Percentiles rank a stretch among this genome's conserved stretches.
These are phyloP conservation scores for Chrysoporthe deuterocubensis DNA, from an alignment of 2,329 filamentous ascomycete species.

Conservation along the genomic window DNA sequence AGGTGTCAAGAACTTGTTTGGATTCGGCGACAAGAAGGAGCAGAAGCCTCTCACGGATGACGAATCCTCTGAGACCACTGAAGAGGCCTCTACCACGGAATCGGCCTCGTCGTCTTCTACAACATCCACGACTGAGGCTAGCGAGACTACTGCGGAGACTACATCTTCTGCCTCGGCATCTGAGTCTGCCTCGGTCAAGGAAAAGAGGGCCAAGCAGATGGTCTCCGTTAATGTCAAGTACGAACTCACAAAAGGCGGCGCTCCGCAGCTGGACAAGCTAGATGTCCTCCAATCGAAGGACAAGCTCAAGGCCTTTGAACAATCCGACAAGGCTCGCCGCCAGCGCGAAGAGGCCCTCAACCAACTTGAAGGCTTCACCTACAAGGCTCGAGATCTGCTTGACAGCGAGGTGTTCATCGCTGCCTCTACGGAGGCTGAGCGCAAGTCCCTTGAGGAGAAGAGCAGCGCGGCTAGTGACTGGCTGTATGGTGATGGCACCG, in stretches of 20 bases:
- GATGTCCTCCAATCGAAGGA: constrained; percentile 62
- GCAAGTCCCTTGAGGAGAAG: constrained; percentile 68
- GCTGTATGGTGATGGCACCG: constrained; percentile 84
- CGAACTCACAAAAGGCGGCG: constrained; percentile 53
- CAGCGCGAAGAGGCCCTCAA: constrained; percentile 87
- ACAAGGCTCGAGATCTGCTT: constrained; percentile 82
- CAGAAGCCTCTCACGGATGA: constrained; percentile 74
- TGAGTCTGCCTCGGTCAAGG: constrained; percentile 54
- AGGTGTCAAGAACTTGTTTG: constrained; percentile 94
- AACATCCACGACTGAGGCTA: constrained; percentile 40
- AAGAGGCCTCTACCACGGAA: constrained; percentile 49
- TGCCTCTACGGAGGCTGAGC: constrained; percentile 70
- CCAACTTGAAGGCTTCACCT: constrained; percentile 91
- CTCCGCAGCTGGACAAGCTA: constrained; percentile 52
- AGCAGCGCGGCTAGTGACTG: constrained; percentile 78
- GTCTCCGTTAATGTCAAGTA: constrained; percentile 58
- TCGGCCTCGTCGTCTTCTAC: constrained; percentile 41
- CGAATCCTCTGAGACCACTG: constrained; percentile 50
- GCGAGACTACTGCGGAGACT: constrained; percentile 33
- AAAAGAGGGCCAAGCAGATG: constrained; percentile 63
- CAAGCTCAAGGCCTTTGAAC: constrained; percentile 81
- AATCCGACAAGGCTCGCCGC: constrained; percentile 77
- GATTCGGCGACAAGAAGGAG: constrained; percentile 88
- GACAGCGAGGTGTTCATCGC: constrained; percentile 75
- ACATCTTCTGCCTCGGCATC: constrained; percentile 52